A percentile compares a stretch with the other conserved stretches of the same genome.
phyloP scores from a whole-genome alignment of 2,329 filamentous ascomycete species.

The Ramularia collo-cygni region DNA sequence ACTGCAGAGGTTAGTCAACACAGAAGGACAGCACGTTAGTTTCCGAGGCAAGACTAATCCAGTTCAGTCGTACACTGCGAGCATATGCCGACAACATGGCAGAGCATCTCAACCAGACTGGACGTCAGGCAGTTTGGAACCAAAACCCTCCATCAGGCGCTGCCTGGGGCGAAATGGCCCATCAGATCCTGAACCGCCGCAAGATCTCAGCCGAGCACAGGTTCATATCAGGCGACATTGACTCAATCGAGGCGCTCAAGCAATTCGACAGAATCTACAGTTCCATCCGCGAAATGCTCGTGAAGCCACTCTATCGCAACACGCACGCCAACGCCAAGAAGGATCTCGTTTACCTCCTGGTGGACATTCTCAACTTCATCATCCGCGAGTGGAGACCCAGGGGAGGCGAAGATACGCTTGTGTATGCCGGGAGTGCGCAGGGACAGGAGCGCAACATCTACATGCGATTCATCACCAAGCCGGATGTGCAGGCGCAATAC shows the following conservation, averaged over 20 bases:
- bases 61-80: too few species aligned
- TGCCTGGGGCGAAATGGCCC: too few species aligned
- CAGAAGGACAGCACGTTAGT: too few species aligned
- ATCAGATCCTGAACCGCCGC: too few species aligned
- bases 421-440: too few species aligned
- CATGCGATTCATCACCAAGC: neutral
- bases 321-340: constrained; percentile 3
- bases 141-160: too few species aligned
- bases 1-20: too few species aligned
- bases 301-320: neutral
- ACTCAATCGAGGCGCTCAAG: constrained; percentile 10
- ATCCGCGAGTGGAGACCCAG: neutral
- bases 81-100: neutral
- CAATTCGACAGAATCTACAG: constrained; percentile 8
- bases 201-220: too few species aligned
- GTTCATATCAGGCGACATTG: neutral
- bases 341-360: constrained; percentile 4
- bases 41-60: too few species aligned
- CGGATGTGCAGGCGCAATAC: too few species aligned
- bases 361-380: constrained; percentile 4
- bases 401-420: neutral
- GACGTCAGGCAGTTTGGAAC: too few species aligned
- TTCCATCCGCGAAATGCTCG: constrained; percentile 9
- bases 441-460: neutral
- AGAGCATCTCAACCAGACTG: neutral